Base-by-base conservation (phyloP, 2,329 filamentous ascomycete species). In the Colletotrichum sp. region DNA sequence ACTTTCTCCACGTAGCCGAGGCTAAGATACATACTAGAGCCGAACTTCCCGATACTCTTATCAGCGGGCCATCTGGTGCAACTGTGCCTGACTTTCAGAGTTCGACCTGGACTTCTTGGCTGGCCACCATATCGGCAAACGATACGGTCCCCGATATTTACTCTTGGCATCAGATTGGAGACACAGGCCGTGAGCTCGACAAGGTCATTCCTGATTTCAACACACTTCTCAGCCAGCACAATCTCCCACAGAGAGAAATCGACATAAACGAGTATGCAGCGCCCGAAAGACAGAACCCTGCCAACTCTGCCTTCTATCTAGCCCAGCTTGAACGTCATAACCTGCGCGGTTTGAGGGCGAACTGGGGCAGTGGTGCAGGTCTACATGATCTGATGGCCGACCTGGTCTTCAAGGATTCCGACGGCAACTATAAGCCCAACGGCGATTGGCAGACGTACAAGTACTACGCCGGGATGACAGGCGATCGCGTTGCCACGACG, bases 1-100 rank as follows among this genome's bases (percentile, higher is more conserved):
- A 21, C 10, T 21, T 21, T 8, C 0, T 0, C 9, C 13, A 21
- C 10, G 10, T 0, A 21, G 9, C n/a, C 10, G n/a, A 13, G 10
- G 43, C n/a, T 48, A 21, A 48, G 0, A 12, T 48, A 7, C 10
- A 21, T 13, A 0, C 18, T 0, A 48, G 43, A 48, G n/a, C 43
- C n/a, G 43, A 48, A 13, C 43, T 48, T 48, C n/a, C 43, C 0
- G 0, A 21, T 13, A 48, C 43, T 2, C 43, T 7, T 0, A 48
- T 48, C 4, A 48, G 43, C 43, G 43, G 43, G 6, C 43, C 43
- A 48, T 48, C 43, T 13, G 43, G 43, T 21, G 43, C 43, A 12
- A 48, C 6, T 13, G n/a, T 7, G 1, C 43, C 43, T n/a, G 43
- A 48, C 6, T 8, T 48, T 48, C 6, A 48, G 43, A 48, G 43